Evolutionary conservation across 208 protist species (phyloP).

Genomic region (Leishmania martiniquensis): DNA sequence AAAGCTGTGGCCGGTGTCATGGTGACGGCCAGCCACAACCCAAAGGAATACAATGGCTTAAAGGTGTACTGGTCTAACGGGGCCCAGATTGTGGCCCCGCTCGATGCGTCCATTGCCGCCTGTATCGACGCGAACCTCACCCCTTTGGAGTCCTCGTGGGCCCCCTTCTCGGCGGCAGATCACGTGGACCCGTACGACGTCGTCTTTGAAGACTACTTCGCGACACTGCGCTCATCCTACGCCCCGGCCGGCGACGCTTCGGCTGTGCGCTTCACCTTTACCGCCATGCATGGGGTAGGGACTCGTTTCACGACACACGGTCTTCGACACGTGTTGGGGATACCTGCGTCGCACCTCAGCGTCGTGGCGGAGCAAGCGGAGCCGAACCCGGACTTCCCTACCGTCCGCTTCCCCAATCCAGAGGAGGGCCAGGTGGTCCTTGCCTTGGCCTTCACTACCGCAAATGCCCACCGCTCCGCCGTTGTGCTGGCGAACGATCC

Average conservation of each 20-base stretch:
- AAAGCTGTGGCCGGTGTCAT: constrained; percentile 92
- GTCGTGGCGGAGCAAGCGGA: constrained; percentile 85
- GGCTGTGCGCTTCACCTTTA: constrained; percentile 64
- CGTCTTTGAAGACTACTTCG: constrained; percentile 70
- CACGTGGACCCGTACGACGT: constrained; percentile 64
- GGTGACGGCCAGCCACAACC: constrained; percentile 99
- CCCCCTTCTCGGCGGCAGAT: constrained; percentile 33
- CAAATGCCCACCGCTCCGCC: constrained; percentile 46
- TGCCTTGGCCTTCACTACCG: constrained; percentile 87
- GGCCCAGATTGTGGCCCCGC: constrained; percentile 95
- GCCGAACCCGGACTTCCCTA: constrained; percentile 98
- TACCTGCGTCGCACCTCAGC: constrained; percentile 52
- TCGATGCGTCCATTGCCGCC: constrained; percentile 93
- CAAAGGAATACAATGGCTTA: constrained; percentile 99
- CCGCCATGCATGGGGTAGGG: constrained; percentile 97
- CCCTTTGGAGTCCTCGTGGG: constrained; percentile 76
- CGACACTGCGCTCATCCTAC: constrained; percentile 46
- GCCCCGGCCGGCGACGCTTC: constrained; percentile 20
- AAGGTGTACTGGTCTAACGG: constrained; percentile 98
- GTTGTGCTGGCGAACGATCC: constrained; percentile 99
- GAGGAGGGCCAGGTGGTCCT: constrained; percentile 96
- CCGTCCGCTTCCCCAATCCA: constrained; percentile 98
- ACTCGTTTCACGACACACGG: constrained; percentile 65
- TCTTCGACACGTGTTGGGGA: constrained; percentile 67
- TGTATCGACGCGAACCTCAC: constrained; percentile 90